Percentiles rank a stretch among this genome's conserved stretches.
Conservation (phyloP, 1,284 basidiomycete species). For the Tilletia setariae region DNA sequence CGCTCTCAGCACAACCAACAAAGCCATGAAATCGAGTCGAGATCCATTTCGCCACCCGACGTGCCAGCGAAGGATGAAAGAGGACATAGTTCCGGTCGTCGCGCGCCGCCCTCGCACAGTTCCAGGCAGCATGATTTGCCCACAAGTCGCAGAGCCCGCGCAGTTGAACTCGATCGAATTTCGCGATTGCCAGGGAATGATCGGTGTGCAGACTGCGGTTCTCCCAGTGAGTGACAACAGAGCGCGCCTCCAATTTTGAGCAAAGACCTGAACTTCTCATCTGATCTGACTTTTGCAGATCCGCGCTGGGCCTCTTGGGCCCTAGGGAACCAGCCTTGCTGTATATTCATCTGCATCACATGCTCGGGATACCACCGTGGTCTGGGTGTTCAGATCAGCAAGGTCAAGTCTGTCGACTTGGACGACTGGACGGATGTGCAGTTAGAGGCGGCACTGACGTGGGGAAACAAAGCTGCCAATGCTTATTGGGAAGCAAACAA, state of each 20-base stretch:
- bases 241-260: background rate
- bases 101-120: background rate
- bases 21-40: background rate
- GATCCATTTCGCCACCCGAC: background rate
- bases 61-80: slow-evolving; percentile 14
- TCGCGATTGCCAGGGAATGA: slow-evolving; percentile 54
- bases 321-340: slow-evolving; percentile 50
- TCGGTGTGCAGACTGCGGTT: slow-evolving; percentile 58
- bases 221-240: slow-evolving; percentile 31
- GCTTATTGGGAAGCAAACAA: slow-evolving; percentile 33
- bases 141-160: slow-evolving; percentile 33
- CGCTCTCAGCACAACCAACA: background rate
- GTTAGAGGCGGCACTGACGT: slow-evolving; percentile 33
- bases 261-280: background rate
- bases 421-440: slow-evolving; percentile 55
- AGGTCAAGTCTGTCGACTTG: slow-evolving; percentile 59
- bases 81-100: background rate
- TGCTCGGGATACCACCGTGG: slow-evolving; percentile 60
- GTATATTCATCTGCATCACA: slow-evolving; percentile 60
- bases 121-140: background rate
- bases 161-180: slow-evolving; percentile 52
- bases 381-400: slow-evolving; percentile 60
- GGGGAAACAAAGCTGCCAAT: slow-evolving; percentile 40
- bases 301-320: slow-evolving; percentile 56
- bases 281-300: slow-evolving; percentile 18